Evolutionary conservation across 208 protist species (phyloP).

Genomic region (Trypanosoma brucei): DNA sequence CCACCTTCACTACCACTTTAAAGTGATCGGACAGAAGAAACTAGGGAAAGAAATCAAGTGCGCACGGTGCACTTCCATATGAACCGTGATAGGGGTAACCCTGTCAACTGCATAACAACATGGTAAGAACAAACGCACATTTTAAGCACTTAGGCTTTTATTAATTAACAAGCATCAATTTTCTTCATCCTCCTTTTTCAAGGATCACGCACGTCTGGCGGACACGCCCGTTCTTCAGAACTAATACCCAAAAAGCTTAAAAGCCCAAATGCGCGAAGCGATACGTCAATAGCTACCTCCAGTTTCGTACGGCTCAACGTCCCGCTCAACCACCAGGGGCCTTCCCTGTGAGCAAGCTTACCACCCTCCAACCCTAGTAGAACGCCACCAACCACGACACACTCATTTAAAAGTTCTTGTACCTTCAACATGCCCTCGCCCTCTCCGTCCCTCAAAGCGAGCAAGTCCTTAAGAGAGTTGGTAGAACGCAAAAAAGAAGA

Average conservation of each 20-base stretch:
- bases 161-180: too few species aligned
- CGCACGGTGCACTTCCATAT: not conserved
- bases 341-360: conserved; percentile 7
- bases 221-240: not conserved
- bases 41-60: not conserved
- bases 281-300: conserved; percentile 78
- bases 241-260: conserved; percentile 58
- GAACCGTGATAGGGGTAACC: not conserved
- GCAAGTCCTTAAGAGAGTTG: conserved; percentile 25
- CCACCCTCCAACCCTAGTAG: conserved; percentile 43
- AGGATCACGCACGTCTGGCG: too few species aligned
- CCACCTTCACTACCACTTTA: not conserved
- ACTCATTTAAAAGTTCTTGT: conserved; percentile 26
- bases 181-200: too few species aligned
- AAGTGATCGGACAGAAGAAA: conserved; percentile 1
- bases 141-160: too few species aligned
- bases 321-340: conserved; percentile 76
- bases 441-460: conserved; percentile 22
- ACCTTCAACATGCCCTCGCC: conserved; percentile 18
- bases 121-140: too few species aligned
- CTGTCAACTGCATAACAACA: not conserved
- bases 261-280: conserved; percentile 72
- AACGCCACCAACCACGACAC: conserved; percentile 61
- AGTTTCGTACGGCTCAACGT: conserved; percentile 77
- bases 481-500: conserved; percentile 35